Percentiles rank a stretch among this genome's conserved stretches.
phyloP scores from a whole-genome alignment of 108 stramenopile species.

The Cyclostephanos invisitatus region DNA sequence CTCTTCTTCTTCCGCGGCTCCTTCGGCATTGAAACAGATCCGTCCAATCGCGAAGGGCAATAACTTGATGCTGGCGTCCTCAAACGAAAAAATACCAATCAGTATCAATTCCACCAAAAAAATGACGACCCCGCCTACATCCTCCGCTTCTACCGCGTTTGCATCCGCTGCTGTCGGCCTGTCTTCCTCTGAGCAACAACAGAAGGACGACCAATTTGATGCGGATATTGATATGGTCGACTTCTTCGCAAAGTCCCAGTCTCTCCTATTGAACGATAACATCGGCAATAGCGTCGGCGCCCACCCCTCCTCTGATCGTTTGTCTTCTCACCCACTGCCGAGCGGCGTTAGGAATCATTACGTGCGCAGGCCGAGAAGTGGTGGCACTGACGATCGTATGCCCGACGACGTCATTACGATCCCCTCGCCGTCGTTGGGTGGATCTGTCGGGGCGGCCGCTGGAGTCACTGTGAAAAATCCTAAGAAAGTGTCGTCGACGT shows the following conservation, averaged over 20 bases:
- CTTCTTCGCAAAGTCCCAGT: conserved; percentile 36
- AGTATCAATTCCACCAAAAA: conserved; percentile 10
- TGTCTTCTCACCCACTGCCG: background rate
- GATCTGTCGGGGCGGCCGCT: background rate
- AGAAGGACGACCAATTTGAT: conserved; percentile 44
- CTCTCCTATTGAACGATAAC: background rate
- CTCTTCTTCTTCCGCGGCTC: background rate
- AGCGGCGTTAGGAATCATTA: conserved; percentile 3
- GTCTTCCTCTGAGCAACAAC: background rate
- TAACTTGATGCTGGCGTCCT: background rate
- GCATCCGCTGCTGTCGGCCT: background rate
- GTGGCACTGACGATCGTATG: conserved; percentile 37
- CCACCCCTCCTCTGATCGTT: background rate
- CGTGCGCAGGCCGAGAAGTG: conserved; percentile 9
- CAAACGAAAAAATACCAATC: conserved; percentile 34
- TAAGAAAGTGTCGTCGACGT: background rate
- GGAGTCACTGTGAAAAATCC: background rate
- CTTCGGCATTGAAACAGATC: background rate
- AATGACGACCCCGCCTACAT: background rate
- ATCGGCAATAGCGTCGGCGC: background rate
- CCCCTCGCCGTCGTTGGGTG: conserved; percentile 8
- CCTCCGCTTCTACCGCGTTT: background rate
- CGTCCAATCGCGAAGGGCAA: background rate
- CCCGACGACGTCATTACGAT: conserved; percentile 29
- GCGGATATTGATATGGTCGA: conserved; percentile 51